phyloP scores from a whole-genome alignment of 495 filamentous ascomycete species.

The Penicillium odoratum region DNA sequence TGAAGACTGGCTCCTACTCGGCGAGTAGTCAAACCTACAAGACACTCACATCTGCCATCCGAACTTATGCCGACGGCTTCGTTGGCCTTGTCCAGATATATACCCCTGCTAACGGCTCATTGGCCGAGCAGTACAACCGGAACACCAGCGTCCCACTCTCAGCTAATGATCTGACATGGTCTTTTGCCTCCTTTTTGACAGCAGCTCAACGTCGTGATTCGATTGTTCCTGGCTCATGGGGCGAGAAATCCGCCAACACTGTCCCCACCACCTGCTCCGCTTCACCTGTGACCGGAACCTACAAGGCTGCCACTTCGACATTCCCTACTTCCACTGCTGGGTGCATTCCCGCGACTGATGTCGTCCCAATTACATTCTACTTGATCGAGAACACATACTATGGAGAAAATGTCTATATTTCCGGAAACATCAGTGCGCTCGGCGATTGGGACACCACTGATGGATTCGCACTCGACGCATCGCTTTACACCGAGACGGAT shows the following conservation, averaged over 20 bases:
- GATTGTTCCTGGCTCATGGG: slow-evolving; percentile 24
- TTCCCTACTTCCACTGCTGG: slow-evolving; percentile 10
- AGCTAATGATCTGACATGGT: slow-evolving; percentile 50
- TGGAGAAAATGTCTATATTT: slow-evolving; percentile 13
- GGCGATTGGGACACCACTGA: slow-evolving; percentile 6
- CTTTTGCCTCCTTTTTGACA: slow-evolving; percentile 45
- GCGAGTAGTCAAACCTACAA: slow-evolving; percentile 38
- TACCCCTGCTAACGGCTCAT: slow-evolving; percentile 44
- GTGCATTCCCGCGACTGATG: slow-evolving; percentile 8
- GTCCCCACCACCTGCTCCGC: slow-evolving; percentile 24
- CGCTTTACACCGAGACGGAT: slow-evolving; percentile 10
- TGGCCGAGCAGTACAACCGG: slow-evolving; percentile 59
- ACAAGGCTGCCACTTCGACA: slow-evolving; percentile 16
- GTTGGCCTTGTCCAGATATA: slow-evolving; percentile 32
- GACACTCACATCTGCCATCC: slow-evolving; percentile 49
- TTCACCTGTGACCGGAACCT: slow-evolving; percentile 21
- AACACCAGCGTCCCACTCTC: slow-evolving; percentile 49
- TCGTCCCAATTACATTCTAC: slow-evolving; percentile 14
- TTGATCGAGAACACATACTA: slow-evolving; percentile 15
- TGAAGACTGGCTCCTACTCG: slow-evolving; percentile 50
- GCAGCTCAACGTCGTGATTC: slow-evolving; percentile 25
- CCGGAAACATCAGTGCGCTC: slow-evolving; percentile 8
- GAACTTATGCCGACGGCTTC: slow-evolving; percentile 57
- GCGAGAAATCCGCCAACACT: slow-evolving; percentile 17
- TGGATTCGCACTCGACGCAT: slow-evolving; percentile 8